Percentiles rank a stretch among this genome's conserved stretches.
Evolutionary conservation across 352 stramenopile species (phyloP).

Genomic region (Phytophthora nicotianae): DNA sequence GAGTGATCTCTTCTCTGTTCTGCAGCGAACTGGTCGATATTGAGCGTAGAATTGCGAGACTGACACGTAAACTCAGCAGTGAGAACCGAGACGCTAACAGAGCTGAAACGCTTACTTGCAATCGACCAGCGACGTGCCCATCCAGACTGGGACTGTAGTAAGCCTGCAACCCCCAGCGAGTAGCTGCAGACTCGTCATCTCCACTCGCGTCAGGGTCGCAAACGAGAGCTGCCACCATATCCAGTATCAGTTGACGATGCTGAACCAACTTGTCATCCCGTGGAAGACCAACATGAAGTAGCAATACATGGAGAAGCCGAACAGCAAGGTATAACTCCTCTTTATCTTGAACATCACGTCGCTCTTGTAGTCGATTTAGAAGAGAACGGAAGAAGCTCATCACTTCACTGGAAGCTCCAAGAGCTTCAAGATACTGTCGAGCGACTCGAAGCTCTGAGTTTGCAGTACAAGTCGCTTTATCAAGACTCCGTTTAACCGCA

Average conservation of each 20-base stretch:
- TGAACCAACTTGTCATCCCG: conserved; percentile 37
- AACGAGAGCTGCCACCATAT: conserved; percentile 28
- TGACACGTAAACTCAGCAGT: conserved; percentile 38
- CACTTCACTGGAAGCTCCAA: conserved; percentile 29
- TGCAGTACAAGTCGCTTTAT: conserved; percentile 26
- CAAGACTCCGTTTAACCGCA: conserved; percentile 27
- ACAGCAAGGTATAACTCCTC: conserved; percentile 37
- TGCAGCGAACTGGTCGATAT: conserved; percentile 28
- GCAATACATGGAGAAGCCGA: conserved; percentile 43
- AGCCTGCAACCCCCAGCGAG: conserved; percentile 32
- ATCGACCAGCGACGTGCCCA: conserved; percentile 13
- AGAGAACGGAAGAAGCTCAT: conserved; percentile 28
- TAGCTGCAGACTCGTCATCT: conserved; percentile 28
- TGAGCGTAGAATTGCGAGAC: conserved; percentile 47
- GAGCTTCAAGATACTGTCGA: conserved; percentile 32
- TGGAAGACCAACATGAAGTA: conserved; percentile 57
- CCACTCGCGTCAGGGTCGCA: conserved; percentile 14
- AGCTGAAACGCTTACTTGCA: conserved; percentile 34
- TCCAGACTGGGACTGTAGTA: conserved; percentile 33
- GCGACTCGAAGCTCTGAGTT: conserved; percentile 18
- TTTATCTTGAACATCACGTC: conserved; percentile 17
- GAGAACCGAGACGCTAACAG: conserved; percentile 42
- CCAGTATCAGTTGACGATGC: conserved; percentile 37
- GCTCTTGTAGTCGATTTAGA: conserved; percentile 35
- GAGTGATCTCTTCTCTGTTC: conserved; percentile 37